Evolutionary conservation across 441 rosid genomes (phyloP).

Genomic region (Gossypium aridum): DNA sequence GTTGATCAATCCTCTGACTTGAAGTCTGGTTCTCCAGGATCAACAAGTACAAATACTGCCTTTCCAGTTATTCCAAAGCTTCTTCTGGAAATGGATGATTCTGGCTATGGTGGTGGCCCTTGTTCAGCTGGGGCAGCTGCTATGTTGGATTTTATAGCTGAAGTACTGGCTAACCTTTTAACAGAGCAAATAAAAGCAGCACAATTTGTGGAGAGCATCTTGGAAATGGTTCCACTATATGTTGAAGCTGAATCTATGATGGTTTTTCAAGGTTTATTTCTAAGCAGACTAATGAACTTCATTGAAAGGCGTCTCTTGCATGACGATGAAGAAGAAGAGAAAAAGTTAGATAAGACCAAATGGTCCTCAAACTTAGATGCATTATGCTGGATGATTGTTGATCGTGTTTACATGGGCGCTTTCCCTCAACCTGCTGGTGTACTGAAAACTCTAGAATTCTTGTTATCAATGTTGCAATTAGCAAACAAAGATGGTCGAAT

Average conservation of each 20-base stretch:
- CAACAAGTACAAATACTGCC: conserved; percentile 31
- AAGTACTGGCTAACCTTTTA: conserved; percentile 74
- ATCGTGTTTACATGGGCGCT: conserved; percentile 95
- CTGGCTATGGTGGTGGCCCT: conserved; percentile 84
- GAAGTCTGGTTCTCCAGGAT: conserved; percentile 41
- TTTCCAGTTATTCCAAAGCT: conserved; percentile 45
- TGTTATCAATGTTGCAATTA: conserved; percentile 93
- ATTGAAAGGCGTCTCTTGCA: conserved; percentile 97
- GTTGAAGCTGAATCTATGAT: conserved; percentile 65
- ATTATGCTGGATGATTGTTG: conserved; percentile 95
- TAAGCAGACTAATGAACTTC: conserved; percentile 85
- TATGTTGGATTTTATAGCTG: conserved; percentile 70
- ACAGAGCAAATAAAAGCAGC: conserved; percentile 87
- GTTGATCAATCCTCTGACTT: conserved; percentile 44
- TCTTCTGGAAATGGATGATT: conserved; percentile 68
- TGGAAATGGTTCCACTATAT: conserved; percentile 63
- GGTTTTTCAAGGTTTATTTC: conserved; percentile 78
- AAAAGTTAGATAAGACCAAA: conserved; percentile 83
- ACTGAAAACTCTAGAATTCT: conserved; percentile 83
- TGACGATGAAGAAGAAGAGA: conserved; percentile 97
- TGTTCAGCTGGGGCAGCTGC: conserved; percentile 86
- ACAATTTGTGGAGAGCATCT: conserved; percentile 52
- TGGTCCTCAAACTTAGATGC: conserved; percentile 97
- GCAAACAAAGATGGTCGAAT: conserved; percentile 97
- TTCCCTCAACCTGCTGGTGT: conserved; percentile 88